Percentiles rank a stretch among this genome's conserved stretches.
These are phyloP conservation scores for Sporodiniella umbellata DNA, from an alignment of 371 early-diverging fungal species.

Conservation along the genomic window DNA sequence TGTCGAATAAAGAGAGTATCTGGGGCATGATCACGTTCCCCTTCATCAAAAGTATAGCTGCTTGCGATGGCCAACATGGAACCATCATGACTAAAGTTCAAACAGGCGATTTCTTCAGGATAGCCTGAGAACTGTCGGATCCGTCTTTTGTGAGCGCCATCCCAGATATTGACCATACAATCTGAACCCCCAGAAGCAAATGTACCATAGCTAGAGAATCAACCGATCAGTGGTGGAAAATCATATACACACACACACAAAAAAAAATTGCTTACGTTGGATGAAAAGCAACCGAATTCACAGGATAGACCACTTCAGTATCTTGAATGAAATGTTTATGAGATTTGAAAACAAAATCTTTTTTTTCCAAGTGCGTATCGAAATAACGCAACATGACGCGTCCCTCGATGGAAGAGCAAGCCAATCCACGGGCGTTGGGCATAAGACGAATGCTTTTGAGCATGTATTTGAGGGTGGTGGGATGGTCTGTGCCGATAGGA, in stretches of 20 bases:
- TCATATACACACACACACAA: too few species aligned
- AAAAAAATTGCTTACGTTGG: slow-evolving; percentile 64
- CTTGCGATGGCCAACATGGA: slow-evolving; percentile 80
- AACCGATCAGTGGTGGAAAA: too few species aligned
- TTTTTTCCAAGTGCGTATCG: slow-evolving; percentile 63
- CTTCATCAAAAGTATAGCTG: slow-evolving; percentile 93
- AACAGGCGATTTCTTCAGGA: slow-evolving; percentile 80
- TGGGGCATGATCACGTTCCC: slow-evolving; percentile 84
- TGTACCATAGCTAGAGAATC: slow-evolving; percentile 70
- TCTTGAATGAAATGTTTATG: slow-evolving; percentile 79
- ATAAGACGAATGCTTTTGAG: slow-evolving; percentile 76
- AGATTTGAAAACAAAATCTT: slow-evolving; percentile 94
- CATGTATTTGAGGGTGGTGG: slow-evolving; percentile 79
- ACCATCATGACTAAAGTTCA: slow-evolving; percentile 82
- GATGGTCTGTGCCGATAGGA: slow-evolving; percentile 68
- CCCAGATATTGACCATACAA: slow-evolving; percentile 92
- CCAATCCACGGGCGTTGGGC: slow-evolving; percentile 86
- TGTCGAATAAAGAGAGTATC: slow-evolving; percentile 78
- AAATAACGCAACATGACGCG: slow-evolving; percentile 93
- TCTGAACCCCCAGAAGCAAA: slow-evolving; percentile 96
- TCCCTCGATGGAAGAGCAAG: slow-evolving; percentile 89
- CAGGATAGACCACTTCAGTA: slow-evolving; percentile 88
- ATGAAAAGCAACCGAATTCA: slow-evolving; percentile 91
- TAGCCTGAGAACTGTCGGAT: slow-evolving; percentile 76
- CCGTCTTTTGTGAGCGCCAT: slow-evolving; percentile 86